Evolutionary conservation across 2,329 filamentous ascomycete species (phyloP), one percentile per base, ranked within the genome.

Genomic region (Dactylellina cionopaga): DNA sequence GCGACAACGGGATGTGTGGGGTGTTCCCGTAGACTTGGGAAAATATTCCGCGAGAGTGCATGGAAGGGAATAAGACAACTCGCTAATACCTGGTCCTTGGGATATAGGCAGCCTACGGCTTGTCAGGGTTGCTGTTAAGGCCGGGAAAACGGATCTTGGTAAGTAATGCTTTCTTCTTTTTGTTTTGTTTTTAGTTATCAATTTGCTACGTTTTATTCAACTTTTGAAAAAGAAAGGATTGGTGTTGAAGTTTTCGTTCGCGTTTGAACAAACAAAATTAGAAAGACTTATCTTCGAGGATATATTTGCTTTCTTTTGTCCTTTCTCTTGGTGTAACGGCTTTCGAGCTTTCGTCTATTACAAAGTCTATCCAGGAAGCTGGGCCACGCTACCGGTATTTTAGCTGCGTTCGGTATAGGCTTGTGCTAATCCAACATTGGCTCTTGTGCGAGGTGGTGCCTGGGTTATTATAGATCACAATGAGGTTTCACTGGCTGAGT

Each of bases 81-180:
- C 92, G 91, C 76, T 80, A 89, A 65, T 81, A 85, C 76, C 77
- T 80, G 64, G 70, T 74, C 72, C 70, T 78, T 43, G 76, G 76
- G 46, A 76, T 76, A 44, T 79, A 77, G 37, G 81, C 84, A 71
- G 77, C 84, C 13, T 78, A 87, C 27, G 90, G 62, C 79, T 92
- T 17, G 82, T 92, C 78, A 88, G 85, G 77, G 81, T 91, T 75
- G 88, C 88, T 9, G 81, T 96, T 64, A 91, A 89, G 78, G 84
- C 88, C 3, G 85, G 85, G 17, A 86, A 83, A 76, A 82, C 82
- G 39, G 92, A 89, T 75, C 81, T 95, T 43, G 84, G 86, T 84
- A 82, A 78, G 81, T 77, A 47, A 33, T 31, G 13, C 29, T 25
- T 7, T 35, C 24, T 35, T 15, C 24, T 5, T 22, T 41, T 25